Conservation (phyloP, 306 rosid genomes). For the Quillaja saponaria region DNA sequence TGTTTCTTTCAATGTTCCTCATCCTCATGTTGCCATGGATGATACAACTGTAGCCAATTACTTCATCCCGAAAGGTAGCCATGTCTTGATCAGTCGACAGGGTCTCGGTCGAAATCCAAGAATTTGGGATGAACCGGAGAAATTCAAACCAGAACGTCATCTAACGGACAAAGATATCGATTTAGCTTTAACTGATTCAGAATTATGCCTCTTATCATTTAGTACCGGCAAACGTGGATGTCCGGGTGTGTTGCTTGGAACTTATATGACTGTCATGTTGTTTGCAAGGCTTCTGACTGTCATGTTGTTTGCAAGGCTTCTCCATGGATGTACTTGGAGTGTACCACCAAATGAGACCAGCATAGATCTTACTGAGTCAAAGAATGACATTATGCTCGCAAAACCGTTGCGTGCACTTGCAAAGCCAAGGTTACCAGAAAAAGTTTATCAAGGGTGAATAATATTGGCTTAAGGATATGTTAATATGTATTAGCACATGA, state of each 20-base stretch:
- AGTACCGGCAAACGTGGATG: constrained; percentile 25
- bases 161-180: background rate
- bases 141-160: constrained; percentile 44
- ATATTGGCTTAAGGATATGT: too few relatives aligned
- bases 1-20: constrained; percentile 21
- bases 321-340: constrained; percentile 34
- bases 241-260: constrained; percentile 13
- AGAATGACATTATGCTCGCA: background rate
- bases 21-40: constrained; percentile 27
- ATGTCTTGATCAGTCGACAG: constrained; percentile 32
- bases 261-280: constrained; percentile 1
- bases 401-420: constrained; percentile 13
- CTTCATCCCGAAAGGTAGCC: constrained; percentile 49
- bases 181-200: constrained; percentile 23
- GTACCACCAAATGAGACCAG: background rate
- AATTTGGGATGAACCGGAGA: constrained; percentile 33
- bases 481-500: too few relatives aligned
- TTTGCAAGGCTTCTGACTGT: constrained; percentile 33
- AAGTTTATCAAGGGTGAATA: background rate
- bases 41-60: constrained; percentile 28
- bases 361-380: constrained; percentile 21
- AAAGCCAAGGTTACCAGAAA: constrained; percentile 7
- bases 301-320: too few relatives aligned
- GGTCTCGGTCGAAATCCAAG: constrained; percentile 29
- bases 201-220: constrained; percentile 26